Conservation (phyloP, 1,284 basidiomycete species). For the Sporisorium iseilematis-ciliati region DNA sequence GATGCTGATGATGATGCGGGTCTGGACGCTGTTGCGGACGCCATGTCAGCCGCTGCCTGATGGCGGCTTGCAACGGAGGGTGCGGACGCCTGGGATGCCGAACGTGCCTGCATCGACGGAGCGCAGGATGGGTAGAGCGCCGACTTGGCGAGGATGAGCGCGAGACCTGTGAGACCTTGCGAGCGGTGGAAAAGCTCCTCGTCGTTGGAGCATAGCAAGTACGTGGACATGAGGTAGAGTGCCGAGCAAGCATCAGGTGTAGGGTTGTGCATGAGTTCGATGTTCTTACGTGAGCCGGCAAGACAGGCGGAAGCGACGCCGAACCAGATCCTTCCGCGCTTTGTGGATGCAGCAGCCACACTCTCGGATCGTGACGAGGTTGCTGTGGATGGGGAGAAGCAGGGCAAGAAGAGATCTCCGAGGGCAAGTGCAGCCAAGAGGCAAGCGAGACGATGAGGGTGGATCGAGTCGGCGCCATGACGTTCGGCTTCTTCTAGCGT, state of each 20-base stretch:
- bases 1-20: constrained; percentile 3
- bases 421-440: constrained; percentile 39
- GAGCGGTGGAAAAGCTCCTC: constrained; percentile 30
- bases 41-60: neutral
- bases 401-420: constrained; percentile 24
- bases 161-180: constrained; percentile 26
- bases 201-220: constrained; percentile 29
- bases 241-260: constrained; percentile 40
- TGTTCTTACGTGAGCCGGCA: constrained; percentile 13
- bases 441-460: constrained; percentile 39
- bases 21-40: neutral
- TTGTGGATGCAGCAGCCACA: neutral
- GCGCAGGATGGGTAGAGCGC: constrained; percentile 19
- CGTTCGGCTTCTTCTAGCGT: constrained; percentile 33
- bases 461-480: constrained; percentile 33
- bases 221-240: constrained; percentile 42
- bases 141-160: constrained; percentile 28
- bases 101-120: neutral
- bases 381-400: constrained; percentile 9
- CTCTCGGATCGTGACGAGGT: neutral
- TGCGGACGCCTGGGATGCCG: neutral
- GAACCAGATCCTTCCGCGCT: constrained; percentile 35
- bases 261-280: constrained; percentile 25
- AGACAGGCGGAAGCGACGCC: constrained; percentile 35
- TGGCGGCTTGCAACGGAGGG: constrained; percentile 12